Percentiles rank a stretch among this genome's conserved stretches.
Evolutionary conservation across 2,329 filamentous ascomycete species (phyloP).

Genomic region (Chaetomiaceae sp.): DNA sequence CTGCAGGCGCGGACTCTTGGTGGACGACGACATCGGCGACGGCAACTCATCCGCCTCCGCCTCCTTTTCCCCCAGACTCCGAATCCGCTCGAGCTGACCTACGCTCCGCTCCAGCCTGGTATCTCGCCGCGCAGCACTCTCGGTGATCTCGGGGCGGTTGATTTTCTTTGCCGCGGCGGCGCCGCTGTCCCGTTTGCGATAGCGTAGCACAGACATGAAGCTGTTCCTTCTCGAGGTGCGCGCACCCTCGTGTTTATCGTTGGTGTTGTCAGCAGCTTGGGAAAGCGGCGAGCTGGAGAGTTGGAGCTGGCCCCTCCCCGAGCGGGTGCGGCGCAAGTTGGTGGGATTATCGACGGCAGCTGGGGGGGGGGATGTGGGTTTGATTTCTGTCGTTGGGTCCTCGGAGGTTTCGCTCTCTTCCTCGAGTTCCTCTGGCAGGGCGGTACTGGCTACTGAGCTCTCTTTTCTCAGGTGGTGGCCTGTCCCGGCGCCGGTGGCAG

Average conservation of each 20-base stretch:
- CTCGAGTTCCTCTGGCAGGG: conserved; percentile 42
- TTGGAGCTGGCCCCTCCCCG: conserved; percentile 39
- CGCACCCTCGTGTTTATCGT: conserved; percentile 29
- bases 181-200: conserved; percentile 51
- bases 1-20: conserved; percentile 22
- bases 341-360: background rate
- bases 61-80: conserved; percentile 31
- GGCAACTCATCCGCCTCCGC: conserved; percentile 17
- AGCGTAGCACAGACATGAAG: conserved; percentile 56
- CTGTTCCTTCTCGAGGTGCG: conserved; percentile 40
- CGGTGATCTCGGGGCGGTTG: conserved; percentile 47
- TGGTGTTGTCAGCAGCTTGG: conserved; percentile 21
- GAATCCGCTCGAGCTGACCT: conserved; percentile 48
- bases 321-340: conserved; percentile 39
- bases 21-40: conserved; percentile 11
- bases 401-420: conserved; percentile 55
- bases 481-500: background rate
- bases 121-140: conserved; percentile 59
- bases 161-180: conserved; percentile 40
- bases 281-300: conserved; percentile 18
- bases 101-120: conserved; percentile 56
- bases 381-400: conserved; percentile 37
- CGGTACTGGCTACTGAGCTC: conserved; percentile 26
- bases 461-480: conserved; percentile 14
- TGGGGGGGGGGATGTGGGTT: background rate